Percentiles rank a stretch among this genome's conserved stretches.
These are phyloP conservation scores for Sparassis latifolia DNA, from an alignment of 1,284 basidiomycete species.

Conservation along the genomic window DNA sequence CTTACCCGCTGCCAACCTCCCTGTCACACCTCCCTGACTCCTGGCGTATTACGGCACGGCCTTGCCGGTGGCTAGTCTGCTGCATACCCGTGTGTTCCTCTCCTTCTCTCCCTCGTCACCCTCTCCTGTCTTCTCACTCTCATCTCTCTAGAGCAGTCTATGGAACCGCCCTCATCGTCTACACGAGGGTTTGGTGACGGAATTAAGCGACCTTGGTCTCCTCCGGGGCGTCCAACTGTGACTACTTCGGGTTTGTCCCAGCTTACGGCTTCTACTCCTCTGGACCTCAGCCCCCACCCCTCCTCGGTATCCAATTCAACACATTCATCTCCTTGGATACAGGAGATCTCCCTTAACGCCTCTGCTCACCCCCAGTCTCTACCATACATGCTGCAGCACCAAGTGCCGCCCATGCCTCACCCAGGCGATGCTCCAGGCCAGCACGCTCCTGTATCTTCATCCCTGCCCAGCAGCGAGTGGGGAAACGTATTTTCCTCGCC, in stretches of 20 bases:
- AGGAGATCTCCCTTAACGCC: constrained; percentile 24
- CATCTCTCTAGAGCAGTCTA: constrained; percentile 10
- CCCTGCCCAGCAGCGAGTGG: constrained; percentile 43
- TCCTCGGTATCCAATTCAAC: constrained; percentile 31
- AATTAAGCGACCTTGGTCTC: constrained; percentile 31
- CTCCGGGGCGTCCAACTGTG: constrained; percentile 32
- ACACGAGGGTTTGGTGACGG: constrained; percentile 20
- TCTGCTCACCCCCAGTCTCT: constrained; percentile 16
- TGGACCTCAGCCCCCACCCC: constrained; percentile 31
- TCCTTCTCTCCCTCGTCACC: constrained; percentile 13
- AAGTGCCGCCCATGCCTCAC: constrained; percentile 18
- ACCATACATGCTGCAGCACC: constrained; percentile 21
- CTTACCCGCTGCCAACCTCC: not conserved
- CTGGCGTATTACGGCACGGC: constrained; percentile 1
- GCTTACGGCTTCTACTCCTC: constrained; percentile 23
- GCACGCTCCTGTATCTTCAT: constrained; percentile 21
- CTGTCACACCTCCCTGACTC: not conserved
- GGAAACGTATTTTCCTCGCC: constrained; percentile 48
- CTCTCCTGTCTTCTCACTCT: constrained; percentile 6
- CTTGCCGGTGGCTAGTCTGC: not conserved
- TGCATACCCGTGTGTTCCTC: constrained; percentile 10
- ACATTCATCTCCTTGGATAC: constrained; percentile 36
- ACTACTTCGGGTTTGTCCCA: constrained; percentile 30
- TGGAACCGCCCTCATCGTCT: constrained; percentile 23
- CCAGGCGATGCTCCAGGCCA: constrained; percentile 17